phyloP scores from a whole-genome alignment of 257 asterid species.

The Capsicum pubescens region DNA sequence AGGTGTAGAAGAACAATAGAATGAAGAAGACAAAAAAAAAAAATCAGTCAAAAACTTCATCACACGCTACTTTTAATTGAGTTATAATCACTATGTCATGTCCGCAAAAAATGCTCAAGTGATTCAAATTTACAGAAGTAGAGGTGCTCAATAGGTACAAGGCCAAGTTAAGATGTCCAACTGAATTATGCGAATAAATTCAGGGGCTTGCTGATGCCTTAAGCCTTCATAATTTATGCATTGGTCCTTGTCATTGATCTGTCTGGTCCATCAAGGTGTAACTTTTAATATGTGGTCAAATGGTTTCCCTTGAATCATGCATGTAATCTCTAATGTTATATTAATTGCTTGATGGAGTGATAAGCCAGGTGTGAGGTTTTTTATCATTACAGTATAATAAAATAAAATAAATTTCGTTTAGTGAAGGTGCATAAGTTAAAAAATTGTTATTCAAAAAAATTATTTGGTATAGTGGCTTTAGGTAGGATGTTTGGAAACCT shows the following conservation, averaged over 20 bases:
- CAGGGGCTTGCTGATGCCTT: no score
- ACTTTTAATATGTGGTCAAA: neutral
- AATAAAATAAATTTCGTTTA: neutral
- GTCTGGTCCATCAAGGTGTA: slow-evolving; percentile 1
- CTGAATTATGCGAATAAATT: no score
- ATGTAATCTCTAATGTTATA: neutral
- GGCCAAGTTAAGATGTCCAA: no score
- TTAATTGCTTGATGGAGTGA: neutral
- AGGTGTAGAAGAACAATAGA: no score
- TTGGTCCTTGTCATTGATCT: slow-evolving; percentile 1
- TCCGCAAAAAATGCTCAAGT: no score
- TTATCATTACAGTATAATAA: neutral
- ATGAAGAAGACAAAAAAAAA: no score
- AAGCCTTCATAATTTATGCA: neutral
- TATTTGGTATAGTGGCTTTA: neutral
- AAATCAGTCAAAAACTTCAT: no score
- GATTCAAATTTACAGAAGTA: no score
- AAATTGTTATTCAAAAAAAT: neutral
- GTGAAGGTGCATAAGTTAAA: neutral
- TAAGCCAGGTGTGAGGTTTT: neutral
- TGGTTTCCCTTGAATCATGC: neutral
- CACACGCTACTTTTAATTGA: no score
- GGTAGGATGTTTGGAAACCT: neutral
- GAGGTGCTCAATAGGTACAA: no score
- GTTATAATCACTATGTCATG: no score